Evolutionary conservation across 2,329 filamentous ascomycete genomes (phyloP).

Genomic region (Fusarium sp.): DNA sequence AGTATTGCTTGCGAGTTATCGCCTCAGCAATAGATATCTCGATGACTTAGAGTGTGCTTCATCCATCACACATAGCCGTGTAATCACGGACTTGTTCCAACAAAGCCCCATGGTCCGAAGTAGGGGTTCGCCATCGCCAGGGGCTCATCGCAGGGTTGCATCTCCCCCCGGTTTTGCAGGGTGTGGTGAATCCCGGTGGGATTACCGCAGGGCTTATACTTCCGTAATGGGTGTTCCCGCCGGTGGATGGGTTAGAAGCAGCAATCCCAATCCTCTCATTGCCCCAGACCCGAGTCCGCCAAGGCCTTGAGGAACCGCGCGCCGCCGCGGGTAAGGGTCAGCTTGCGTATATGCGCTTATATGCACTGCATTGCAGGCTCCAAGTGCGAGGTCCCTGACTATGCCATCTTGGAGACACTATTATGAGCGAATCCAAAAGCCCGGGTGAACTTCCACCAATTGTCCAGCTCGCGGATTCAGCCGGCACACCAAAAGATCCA

Average conservation of each 20-base stretch:
- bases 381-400: conserved; percentile 21
- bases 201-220: conserved; percentile 27
- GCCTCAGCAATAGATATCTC: not conserved
- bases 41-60: not conserved
- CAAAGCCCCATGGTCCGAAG: conserved; percentile 23
- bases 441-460: conserved; percentile 32
- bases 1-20: not conserved
- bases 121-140: conserved; percentile 21
- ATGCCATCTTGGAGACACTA: conserved; percentile 1
- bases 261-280: not conserved
- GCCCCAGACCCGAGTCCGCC: conserved; percentile 11
- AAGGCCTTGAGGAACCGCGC: conserved; percentile 9
- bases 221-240: conserved; percentile 22
- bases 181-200: conserved; percentile 14
- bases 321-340: conserved; percentile 19
- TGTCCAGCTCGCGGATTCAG: not conserved
- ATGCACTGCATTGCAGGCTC: conserved; percentile 5
- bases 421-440: not conserved
- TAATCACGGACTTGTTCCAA: conserved; percentile 16
- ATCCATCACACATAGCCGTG: not conserved
- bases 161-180: conserved; percentile 18
- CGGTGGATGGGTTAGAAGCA: conserved; percentile 1
- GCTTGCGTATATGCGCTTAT: conserved; percentile 15
- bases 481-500: not conserved
- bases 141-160: conserved; percentile 26